phyloP scores from a whole-genome alignment of 2,329 filamentous ascomycete genomes.

The Arachnomyces sp. region DNA sequence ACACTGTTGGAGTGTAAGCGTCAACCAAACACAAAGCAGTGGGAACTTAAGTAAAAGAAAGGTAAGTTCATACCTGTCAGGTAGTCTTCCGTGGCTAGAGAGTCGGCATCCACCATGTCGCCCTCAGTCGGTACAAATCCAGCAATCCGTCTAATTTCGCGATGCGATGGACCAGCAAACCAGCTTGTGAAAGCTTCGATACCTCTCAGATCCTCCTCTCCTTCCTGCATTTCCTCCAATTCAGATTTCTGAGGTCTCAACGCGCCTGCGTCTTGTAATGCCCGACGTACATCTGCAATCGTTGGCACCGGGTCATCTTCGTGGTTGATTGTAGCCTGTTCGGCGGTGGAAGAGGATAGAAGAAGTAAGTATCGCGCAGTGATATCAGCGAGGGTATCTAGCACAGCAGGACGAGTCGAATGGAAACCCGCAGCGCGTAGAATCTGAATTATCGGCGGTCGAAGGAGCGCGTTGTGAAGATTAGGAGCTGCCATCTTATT shows the following conservation, averaged over 20 bases:
- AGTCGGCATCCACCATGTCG: conserved; percentile 42
- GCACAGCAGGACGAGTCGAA: conserved; percentile 67
- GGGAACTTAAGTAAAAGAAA: conserved; percentile 5
- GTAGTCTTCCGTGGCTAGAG: conserved; percentile 61
- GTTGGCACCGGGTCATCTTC: conserved; percentile 54
- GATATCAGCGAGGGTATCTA: conserved; percentile 83
- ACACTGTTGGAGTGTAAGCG: conserved; percentile 39
- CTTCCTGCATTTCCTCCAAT: conserved; percentile 61
- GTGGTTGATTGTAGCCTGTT: conserved; percentile 64
- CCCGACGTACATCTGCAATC: conserved; percentile 75
- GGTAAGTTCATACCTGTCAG: conserved; percentile 58
- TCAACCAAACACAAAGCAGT: conserved; percentile 5
- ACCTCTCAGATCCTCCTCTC: conserved; percentile 69
- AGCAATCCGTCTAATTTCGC: conserved; percentile 74
- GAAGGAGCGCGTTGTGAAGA: conserved; percentile 70
- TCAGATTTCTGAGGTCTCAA: conserved; percentile 61
- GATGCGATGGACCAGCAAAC: conserved; percentile 66
- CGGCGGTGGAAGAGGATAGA: conserved; percentile 64
- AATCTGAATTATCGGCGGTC: conserved; percentile 81
- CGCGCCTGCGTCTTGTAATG: conserved; percentile 72
- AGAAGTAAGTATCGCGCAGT: conserved; percentile 71
- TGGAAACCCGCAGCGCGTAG: conserved; percentile 88
- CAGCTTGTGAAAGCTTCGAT: conserved; percentile 72
- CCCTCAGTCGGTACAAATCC: conserved; percentile 56
- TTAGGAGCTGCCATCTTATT: conserved; percentile 40